Evolutionary conservation across 2,329 filamentous ascomycete genomes (phyloP).

Genomic region (Gaeumannomyces tritici): DNA sequence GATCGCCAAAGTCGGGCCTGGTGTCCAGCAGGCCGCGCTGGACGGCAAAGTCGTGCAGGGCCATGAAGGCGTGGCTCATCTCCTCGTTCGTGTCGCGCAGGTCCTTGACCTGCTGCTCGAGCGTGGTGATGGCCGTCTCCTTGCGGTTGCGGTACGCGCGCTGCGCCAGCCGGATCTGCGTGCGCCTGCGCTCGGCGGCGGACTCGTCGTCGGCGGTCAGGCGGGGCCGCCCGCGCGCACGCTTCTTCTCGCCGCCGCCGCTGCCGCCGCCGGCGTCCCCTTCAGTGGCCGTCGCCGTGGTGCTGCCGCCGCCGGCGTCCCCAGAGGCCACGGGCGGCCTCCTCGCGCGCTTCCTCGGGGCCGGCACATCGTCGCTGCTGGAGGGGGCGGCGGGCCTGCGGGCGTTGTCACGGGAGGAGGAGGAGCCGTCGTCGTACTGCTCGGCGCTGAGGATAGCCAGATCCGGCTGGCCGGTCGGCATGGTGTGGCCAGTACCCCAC

Average conservation of each 20-base stretch:
- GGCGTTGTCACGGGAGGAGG: not conserved
- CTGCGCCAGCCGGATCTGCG: slow-evolving; percentile 80
- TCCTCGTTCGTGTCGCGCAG: slow-evolving; percentile 62
- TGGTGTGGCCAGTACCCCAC: not conserved
- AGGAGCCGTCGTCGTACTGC: slow-evolving; percentile 28
- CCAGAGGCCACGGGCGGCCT: not conserved
- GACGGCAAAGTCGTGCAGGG: slow-evolving; percentile 53
- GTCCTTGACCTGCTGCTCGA: slow-evolving; percentile 60
- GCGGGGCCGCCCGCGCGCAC: slow-evolving; percentile 62
- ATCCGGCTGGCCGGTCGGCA: slow-evolving; percentile 21
- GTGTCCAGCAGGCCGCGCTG: slow-evolving; percentile 46
- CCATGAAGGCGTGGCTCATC: slow-evolving; percentile 63
- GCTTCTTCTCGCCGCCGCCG: slow-evolving; percentile 35
- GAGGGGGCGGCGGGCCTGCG: not conserved
- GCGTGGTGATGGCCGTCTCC: slow-evolving; percentile 65
- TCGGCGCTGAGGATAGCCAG: slow-evolving; percentile 37
- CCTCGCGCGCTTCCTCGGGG: slow-evolving; percentile 9
- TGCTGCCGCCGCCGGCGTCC: no score
- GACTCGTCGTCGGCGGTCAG: slow-evolving; percentile 71
- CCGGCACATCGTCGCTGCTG: slow-evolving; percentile 10
- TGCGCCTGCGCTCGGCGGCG: slow-evolving; percentile 71
- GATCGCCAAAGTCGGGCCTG: slow-evolving; percentile 45
- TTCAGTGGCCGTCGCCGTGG: slow-evolving; percentile 1
- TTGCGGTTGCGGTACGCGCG: slow-evolving; percentile 78
- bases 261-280: slow-evolving; percentile 13